A percentile compares a stretch with the other conserved stretches of the same genome.
These are phyloP conservation scores for Cryomyces antarcticus DNA, from an alignment of 495 filamentous ascomycete genomes.

Conservation along the genomic window DNA sequence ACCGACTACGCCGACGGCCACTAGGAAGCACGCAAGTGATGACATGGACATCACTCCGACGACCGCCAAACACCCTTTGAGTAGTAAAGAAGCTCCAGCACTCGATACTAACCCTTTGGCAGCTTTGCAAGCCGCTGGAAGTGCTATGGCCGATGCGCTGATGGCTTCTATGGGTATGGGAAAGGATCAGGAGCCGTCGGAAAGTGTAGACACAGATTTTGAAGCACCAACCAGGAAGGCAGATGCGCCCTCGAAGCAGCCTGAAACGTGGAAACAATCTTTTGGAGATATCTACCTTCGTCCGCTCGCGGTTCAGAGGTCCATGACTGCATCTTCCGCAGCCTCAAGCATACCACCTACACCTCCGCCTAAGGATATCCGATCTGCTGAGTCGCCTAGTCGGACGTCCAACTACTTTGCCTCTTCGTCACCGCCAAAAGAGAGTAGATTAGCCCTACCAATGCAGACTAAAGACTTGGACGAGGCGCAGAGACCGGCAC, in stretches of 20 bases:
- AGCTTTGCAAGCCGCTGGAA: slow-evolving; percentile 11
- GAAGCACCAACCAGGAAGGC: slow-evolving; percentile 1
- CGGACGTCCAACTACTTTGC: slow-evolving; percentile 9
- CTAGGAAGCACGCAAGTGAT: slow-evolving; percentile 1
- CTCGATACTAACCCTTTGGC: slow-evolving; percentile 8
- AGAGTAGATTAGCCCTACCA: neutral
- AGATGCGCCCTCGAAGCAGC: neutral
- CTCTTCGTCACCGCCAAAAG: slow-evolving; percentile 1
- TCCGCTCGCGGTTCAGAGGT: slow-evolving; percentile 10
- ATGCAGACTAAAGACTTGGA: neutral
- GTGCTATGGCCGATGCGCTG: slow-evolving; percentile 13
- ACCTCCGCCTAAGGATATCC: slow-evolving; percentile 12
- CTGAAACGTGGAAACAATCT: neutral
- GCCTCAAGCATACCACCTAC: slow-evolving; percentile 11
- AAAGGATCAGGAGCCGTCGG: neutral
- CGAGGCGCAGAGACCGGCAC: neutral
- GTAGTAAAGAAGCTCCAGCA: too few relatives aligned
- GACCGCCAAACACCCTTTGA: slow-evolving; percentile 2
- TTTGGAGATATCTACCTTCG: slow-evolving; percentile 10
- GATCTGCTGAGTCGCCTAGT: neutral
- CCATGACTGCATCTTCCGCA: slow-evolving; percentile 5
- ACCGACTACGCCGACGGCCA: slow-evolving; percentile 1
- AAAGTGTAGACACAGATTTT: neutral
- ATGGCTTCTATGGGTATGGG: slow-evolving; percentile 9
- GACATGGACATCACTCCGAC: slow-evolving; percentile 19